Evolutionary conservation across 1,284 basidiomycete genomes (phyloP), one percentile per base, ranked within the genome.

Genomic region (Phellopilus nigrolimitatus): DNA sequence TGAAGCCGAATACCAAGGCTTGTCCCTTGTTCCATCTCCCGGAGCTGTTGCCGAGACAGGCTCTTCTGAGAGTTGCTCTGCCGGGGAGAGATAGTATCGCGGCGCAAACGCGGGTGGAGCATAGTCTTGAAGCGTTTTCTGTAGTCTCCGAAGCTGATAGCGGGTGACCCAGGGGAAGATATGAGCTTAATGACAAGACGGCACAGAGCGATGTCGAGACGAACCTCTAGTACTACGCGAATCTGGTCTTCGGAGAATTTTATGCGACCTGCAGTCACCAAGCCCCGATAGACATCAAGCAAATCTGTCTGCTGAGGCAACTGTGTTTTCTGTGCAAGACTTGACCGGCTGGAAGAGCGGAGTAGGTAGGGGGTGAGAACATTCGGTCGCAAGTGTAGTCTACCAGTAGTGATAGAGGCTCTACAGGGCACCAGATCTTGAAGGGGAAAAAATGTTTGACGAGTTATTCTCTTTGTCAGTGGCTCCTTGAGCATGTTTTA

Each of bases 231-330:
- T n/a, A 86, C 68, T 3, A 76, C 76, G 15, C 82, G 67, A 15
- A 87, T 71, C 61, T 88, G 84, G 52, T 84, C 79, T 51, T 80
- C 76, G 57, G 87, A 80, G 63, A 78, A 76, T 54, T 72, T 64
- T 48, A 87, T 71, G 51, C 72, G 67, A 0, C 84, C 82, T 0
- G 68, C 60, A 0, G 73, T 68, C 0, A 79, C 76, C 33, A 76
- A 60, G 1, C 63, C 65, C 5, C 73, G 67, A 60, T 80, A 79
- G 33, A 67, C 64, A 42, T 74, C 71, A 15, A 79, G 62, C n/a
- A 79, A 64, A 58, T 78, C 77, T 9, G 59, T 57, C 15, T 60
- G 62, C 42, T 57, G 59, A 1, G 58, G 60, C 8, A 59, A 19
- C 41, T 30, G 24, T 13, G 30, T 7, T 31, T 13, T 13, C 24